Evolutionary conservation across 2,329 filamentous ascomycete species (phyloP).

Genomic region (Fusarium tupiense): DNA sequence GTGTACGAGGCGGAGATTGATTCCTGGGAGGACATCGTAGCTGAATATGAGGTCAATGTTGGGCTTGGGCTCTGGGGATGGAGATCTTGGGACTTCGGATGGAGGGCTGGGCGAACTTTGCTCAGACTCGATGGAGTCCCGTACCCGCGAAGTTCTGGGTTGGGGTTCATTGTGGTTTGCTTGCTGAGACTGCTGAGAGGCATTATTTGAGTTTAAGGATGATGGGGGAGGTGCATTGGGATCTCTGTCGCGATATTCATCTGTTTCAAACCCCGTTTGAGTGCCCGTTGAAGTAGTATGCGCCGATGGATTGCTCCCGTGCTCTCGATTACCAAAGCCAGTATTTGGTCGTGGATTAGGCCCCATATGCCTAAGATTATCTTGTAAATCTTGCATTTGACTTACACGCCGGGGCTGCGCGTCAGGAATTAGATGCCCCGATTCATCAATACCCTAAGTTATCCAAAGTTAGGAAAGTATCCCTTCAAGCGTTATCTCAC

Average conservation of each 20-base stretch:
- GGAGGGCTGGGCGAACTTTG: neutral
- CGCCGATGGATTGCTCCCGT: rapidly evolving
- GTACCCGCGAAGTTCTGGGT: neutral
- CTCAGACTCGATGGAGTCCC: neutral
- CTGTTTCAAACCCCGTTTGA: neutral
- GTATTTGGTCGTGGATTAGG: neutral
- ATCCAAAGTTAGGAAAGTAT: neutral
- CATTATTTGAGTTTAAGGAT: neutral
- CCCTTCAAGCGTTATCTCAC: neutral
- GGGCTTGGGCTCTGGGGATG: neutral
- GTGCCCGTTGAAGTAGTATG: neutral
- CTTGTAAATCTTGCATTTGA: neutral
- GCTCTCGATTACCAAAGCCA: too few species aligned
- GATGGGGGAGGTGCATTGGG: neutral
- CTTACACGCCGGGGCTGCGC: neutral
- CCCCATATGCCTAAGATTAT: neutral
- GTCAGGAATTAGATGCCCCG: neutral
- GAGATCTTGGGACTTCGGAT: too few species aligned
- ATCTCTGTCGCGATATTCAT: neutral
- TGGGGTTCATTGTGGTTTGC: neutral
- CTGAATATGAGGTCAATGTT: neutral
- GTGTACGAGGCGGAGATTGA: neutral
- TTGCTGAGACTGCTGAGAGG: neutral
- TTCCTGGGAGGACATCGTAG: neutral
- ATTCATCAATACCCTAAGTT: neutral